A percentile compares a stretch with the other conserved stretches of the same genome.
Evolutionary conservation across 192 early-diverging fungal species (phyloP).

Genomic region (Diversispora epigaea): DNA sequence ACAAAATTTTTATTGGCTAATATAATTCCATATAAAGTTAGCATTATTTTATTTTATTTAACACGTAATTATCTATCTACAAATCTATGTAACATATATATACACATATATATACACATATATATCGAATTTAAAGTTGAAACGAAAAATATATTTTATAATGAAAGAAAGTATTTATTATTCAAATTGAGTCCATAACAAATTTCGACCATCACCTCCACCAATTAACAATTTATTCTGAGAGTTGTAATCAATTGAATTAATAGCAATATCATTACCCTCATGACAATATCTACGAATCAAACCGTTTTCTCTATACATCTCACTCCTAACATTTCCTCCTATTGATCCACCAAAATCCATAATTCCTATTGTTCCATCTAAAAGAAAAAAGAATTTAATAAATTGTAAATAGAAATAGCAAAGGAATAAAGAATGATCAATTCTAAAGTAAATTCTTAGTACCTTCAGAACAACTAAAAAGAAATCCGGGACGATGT

Average conservation of each 20-base stretch:
- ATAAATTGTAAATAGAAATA: too few relatives aligned
- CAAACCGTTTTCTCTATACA: background rate
- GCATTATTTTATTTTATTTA: too few relatives aligned
- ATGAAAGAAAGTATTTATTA: too few relatives aligned
- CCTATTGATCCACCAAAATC: background rate
- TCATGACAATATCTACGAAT: background rate
- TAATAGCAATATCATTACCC: background rate
- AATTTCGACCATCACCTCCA: conserved; percentile 23
- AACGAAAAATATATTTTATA: too few relatives aligned
- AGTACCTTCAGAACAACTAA: conserved; percentile 27
- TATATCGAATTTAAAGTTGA: too few relatives aligned
- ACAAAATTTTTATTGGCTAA: too few relatives aligned
- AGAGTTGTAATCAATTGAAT: conserved; percentile 29
- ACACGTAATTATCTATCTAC: too few relatives aligned
- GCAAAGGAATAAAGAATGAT: too few relatives aligned
- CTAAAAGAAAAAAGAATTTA: background rate
- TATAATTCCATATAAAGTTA: too few relatives aligned
- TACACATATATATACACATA: too few relatives aligned
- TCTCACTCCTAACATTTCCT: background rate
- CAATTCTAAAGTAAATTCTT: background rate
- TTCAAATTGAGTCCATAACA: background rate
- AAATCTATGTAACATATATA: too few relatives aligned
- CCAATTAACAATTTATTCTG: background rate
- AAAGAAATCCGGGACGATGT: background rate
- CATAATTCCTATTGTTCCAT: background rate